These are phyloP conservation scores for Pyrenophora seminiperda DNA, from an alignment of 2,329 filamentous ascomycete genomes.

Conservation along the genomic window DNA sequence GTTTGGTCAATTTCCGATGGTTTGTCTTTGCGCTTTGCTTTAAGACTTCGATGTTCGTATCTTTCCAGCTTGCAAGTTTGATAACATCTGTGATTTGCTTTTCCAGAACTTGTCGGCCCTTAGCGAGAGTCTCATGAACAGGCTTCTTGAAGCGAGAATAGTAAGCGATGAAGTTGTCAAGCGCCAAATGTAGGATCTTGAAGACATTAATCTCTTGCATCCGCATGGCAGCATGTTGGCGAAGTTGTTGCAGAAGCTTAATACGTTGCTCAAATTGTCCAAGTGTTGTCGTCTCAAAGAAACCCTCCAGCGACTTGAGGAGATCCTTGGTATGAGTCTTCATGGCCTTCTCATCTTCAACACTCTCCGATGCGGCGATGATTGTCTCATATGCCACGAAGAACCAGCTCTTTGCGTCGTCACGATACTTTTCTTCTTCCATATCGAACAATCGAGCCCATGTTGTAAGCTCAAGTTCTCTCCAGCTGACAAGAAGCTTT, in stretches of 20 bases:
- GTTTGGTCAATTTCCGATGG: slow-evolving; percentile 87
- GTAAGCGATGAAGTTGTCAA: slow-evolving; percentile 78
- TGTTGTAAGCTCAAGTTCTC: slow-evolving; percentile 86
- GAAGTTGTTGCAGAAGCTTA: slow-evolving; percentile 65
- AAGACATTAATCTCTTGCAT: slow-evolving; percentile 57
- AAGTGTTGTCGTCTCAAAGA: slow-evolving; percentile 77
- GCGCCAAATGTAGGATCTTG: slow-evolving; percentile 64
- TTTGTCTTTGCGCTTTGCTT: slow-evolving; percentile 88
- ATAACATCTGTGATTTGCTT: slow-evolving; percentile 94
- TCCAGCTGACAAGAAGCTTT: slow-evolving; percentile 82
- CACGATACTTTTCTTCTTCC: slow-evolving; percentile 75
- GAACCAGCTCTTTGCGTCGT: slow-evolving; percentile 90
- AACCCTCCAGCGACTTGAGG: slow-evolving; percentile 76
- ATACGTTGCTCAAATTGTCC: slow-evolving; percentile 81
- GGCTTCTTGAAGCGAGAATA: slow-evolving; percentile 72
- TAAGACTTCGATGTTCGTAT: slow-evolving; percentile 89
- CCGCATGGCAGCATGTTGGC: slow-evolving; percentile 69
- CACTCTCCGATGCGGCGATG: slow-evolving; percentile 72
- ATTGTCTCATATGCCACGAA: slow-evolving; percentile 93
- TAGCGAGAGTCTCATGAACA: slow-evolving; percentile 67
- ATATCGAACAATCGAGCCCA: slow-evolving; percentile 89
- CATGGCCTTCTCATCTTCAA: slow-evolving; percentile 64
- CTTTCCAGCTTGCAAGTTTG: slow-evolving; percentile 94
- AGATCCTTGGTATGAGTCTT: slow-evolving; percentile 69
- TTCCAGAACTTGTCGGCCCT: slow-evolving; percentile 76